Evolutionary conservation across 2,329 filamentous ascomycete genomes (phyloP), one percentile per base, ranked within the genome.

Genomic region (Curvularia eragrostidis): DNA sequence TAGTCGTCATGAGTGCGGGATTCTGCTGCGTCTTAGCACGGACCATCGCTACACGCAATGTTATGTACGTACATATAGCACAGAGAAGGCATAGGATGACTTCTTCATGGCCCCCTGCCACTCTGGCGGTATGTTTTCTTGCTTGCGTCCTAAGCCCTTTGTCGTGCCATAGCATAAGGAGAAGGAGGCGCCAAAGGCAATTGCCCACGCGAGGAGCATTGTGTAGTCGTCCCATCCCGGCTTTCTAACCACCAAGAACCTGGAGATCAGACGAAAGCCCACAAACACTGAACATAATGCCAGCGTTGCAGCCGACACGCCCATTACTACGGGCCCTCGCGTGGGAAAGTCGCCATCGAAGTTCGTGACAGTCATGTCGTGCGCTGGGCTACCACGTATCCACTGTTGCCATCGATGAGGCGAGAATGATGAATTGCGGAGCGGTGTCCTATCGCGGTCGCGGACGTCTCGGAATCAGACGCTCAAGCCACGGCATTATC

Each of bases 1-100:
- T 97, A 49, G 91, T 92, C 2, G 90, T 88, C 91, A 96, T 96
- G 54, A 97, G 82, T 3, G 91, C 89, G 12, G 93, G 93, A 72
- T 97, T 96, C 88, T 93, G 68, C n/a, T 34, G 49, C 51, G 56
- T 63, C 43, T 73, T 52, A 75, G 59, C 48, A 48, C 10, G 34
- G 51, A 13, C 44, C 49, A 39, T 48, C 15, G 48, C 5, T 21
- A 59, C 19, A 41, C 39, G 32, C 18, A 21, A 38, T 34, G 53
- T 48, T 4, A 24, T 30, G 12, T 36, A 77, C 80, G 60, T 73
- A 85, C 80, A 75, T 88, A 87, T 48, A 89, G 77, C 24, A 88
- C 83, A 18, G 83, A 84, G 67, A 88, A 87, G 48, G 80, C 82
- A 77, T 87, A 88, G 67, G 85, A 81, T 13, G 82, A 78, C 65